Percentiles rank a stretch among this genome's conserved stretches.
Evolutionary conservation across 2,329 filamentous ascomycete genomes (phyloP).

Genomic region (Podosphaera leucotricha): DNA sequence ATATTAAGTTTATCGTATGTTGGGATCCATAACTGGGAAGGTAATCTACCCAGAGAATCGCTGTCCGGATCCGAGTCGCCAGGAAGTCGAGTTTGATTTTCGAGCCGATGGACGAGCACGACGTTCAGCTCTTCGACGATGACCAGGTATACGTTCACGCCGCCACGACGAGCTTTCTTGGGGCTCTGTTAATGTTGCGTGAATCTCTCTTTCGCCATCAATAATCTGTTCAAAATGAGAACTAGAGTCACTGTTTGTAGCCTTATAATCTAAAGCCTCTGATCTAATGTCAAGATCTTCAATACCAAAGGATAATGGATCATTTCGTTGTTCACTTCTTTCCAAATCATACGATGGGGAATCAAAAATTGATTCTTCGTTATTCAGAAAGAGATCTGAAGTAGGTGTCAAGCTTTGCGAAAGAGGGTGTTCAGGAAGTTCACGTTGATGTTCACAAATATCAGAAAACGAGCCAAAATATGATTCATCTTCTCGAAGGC

Average conservation of each 20-base stretch:
- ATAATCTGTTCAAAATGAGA: neutral
- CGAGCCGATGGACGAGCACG: neutral
- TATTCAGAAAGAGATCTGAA: conserved; percentile 26
- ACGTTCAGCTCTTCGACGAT: neutral
- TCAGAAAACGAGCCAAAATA: conserved; percentile 26
- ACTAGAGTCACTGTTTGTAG: neutral
- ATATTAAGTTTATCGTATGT: neutral
- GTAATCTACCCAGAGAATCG: neutral
- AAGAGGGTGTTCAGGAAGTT: conserved; percentile 43
- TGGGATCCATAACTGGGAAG: neutral
- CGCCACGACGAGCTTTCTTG: neutral
- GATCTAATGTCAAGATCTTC: neutral
- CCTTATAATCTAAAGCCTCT: neutral
- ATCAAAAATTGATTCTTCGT: conserved; percentile 13
- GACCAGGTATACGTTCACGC: neutral
- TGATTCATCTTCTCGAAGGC: conserved; percentile 31
- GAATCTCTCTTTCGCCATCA: neutral
- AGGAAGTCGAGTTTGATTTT: neutral
- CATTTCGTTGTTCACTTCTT: neutral
- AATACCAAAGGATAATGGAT: neutral
- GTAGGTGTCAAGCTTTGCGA: conserved; percentile 52
- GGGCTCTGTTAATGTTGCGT: neutral
- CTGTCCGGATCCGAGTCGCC: neutral
- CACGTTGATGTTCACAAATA: conserved; percentile 12
- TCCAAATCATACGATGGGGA: conserved; percentile 15